A percentile compares a stretch with the other conserved stretches of the same genome.
Conservation (phyloP, 2,329 filamentous ascomycete genomes). For the Cladorrhinum sp. region DNA sequence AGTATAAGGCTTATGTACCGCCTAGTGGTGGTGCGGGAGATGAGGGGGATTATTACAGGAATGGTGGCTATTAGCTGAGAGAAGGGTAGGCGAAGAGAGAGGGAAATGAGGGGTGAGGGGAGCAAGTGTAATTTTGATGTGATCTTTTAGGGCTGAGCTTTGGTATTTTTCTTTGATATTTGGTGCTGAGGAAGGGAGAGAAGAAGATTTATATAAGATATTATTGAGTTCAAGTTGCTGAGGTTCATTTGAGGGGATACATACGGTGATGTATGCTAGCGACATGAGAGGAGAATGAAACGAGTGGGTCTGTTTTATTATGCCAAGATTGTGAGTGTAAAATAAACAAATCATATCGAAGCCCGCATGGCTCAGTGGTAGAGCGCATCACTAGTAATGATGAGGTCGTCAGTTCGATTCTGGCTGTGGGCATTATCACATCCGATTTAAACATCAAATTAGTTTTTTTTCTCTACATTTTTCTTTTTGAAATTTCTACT, state of each 20-base stretch:
- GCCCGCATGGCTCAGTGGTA: constrained; percentile 13
- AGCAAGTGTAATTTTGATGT: neutral
- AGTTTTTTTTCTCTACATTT: neutral
- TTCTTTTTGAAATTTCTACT: neutral
- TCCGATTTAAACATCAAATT: no score
- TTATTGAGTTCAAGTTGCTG: neutral
- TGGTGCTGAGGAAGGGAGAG: neutral
- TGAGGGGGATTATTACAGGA: constrained; percentile 32
- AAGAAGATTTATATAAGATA: neutral
- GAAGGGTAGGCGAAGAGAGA: neutral
- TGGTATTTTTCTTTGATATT: neutral
- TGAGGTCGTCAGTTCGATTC: constrained; percentile 12
- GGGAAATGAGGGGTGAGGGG: neutral
- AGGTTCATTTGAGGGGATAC: neutral
- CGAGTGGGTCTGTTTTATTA: neutral
- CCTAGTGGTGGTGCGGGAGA: constrained; percentile 33
- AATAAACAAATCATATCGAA: constrained; percentile 1
- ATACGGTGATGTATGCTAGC: neutral
- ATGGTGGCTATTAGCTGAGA: constrained; percentile 22
- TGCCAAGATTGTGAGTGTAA: neutral
- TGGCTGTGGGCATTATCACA: constrained; percentile 8
- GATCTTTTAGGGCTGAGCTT: neutral
- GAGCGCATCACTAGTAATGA: constrained; percentile 13
- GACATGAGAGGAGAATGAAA: neutral
- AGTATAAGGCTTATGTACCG: constrained; percentile 62